These are phyloP conservation scores for Saccharomyces cerevisiae DNA, from an alignment of 805 yeast genomes.

Conservation along the genomic window DNA sequence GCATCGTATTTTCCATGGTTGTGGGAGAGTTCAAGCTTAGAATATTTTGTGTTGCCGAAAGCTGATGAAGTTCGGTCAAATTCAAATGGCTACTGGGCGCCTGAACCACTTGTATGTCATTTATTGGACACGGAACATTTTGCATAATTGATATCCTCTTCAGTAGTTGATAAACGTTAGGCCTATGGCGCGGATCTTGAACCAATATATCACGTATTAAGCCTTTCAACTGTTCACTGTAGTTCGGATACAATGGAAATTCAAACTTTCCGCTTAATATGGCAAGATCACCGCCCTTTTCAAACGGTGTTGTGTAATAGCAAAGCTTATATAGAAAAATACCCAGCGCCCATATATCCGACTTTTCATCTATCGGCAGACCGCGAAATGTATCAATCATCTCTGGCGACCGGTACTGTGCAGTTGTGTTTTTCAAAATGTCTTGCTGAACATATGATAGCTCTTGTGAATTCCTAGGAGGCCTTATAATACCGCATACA, in stretches of 20 bases:
- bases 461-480: conserved; percentile 57
- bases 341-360: conserved; percentile 83
- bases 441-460: conserved; percentile 54
- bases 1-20: not conserved
- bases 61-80: not conserved
- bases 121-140: conserved; percentile 38
- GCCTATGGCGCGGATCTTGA: conserved; percentile 63
- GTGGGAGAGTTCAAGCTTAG: not conserved
- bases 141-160: conserved; percentile 61
- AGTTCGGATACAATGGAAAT: conserved; percentile 48
- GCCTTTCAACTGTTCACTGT: conserved; percentile 55
- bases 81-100: conserved; percentile 1
- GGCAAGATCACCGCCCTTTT: conserved; percentile 52
- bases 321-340: conserved; percentile 69
- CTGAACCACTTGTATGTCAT: conserved; percentile 5
- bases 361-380: conserved; percentile 68
- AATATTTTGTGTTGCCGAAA: not conserved
- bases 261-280: conserved; percentile 50
- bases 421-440: conserved; percentile 71
- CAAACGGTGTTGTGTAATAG: conserved; percentile 79
- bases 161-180: conserved; percentile 61
- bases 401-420: conserved; percentile 79
- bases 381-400: conserved; percentile 68
- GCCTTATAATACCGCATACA: conserved; percentile 54
- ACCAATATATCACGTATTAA: conserved; percentile 53